These are phyloP conservation scores for Kwoniella shivajii DNA, from an alignment of 1,284 basidiomycete genomes.

Conservation along the genomic window DNA sequence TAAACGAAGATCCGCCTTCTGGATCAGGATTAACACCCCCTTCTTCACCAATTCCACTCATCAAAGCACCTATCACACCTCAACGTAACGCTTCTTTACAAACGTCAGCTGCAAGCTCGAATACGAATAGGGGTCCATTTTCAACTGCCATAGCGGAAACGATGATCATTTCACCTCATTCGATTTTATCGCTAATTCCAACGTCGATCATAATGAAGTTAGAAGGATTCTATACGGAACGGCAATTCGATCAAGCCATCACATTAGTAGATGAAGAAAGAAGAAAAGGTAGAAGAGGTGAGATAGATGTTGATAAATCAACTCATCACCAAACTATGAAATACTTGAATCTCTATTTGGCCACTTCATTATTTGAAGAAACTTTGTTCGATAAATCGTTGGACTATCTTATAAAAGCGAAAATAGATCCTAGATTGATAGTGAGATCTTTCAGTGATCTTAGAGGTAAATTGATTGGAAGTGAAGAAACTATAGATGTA, in stretches of 20 bases:
- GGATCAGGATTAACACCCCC: slow-evolving; percentile 49
- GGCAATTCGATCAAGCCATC: slow-evolving; percentile 51
- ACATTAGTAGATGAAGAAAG: slow-evolving; percentile 50
- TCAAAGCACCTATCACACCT: slow-evolving; percentile 19
- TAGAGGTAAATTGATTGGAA: slow-evolving; percentile 45
- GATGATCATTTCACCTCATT: slow-evolving; percentile 50
- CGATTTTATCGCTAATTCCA: slow-evolving; percentile 50
- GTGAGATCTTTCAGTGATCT: slow-evolving; percentile 53
- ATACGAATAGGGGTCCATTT: slow-evolving; percentile 25
- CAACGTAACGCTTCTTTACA: slow-evolving; percentile 26
- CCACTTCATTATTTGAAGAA: slow-evolving; percentile 48
- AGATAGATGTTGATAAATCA: slow-evolving; percentile 49
- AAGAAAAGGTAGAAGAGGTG: slow-evolving; percentile 43
- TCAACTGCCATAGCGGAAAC: slow-evolving; percentile 50
- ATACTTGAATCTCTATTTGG: slow-evolving; percentile 53
- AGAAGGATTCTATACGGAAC: slow-evolving; percentile 48
- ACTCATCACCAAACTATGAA: slow-evolving; percentile 35
- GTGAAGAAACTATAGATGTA: slow-evolving; percentile 51
- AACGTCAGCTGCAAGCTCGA: slow-evolving; percentile 1
- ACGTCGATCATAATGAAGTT: slow-evolving; percentile 46
- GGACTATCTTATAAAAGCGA: slow-evolving; percentile 48
- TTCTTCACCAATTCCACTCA: slow-evolving; percentile 33
- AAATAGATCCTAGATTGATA: slow-evolving; percentile 52
- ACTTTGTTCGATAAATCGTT: slow-evolving; percentile 54
- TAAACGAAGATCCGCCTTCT: slow-evolving; percentile 39